Percentiles rank a stretch among this genome's conserved stretches.
phyloP scores from a whole-genome alignment of 179 eudicot species.

The Spinacia oleracea region DNA sequence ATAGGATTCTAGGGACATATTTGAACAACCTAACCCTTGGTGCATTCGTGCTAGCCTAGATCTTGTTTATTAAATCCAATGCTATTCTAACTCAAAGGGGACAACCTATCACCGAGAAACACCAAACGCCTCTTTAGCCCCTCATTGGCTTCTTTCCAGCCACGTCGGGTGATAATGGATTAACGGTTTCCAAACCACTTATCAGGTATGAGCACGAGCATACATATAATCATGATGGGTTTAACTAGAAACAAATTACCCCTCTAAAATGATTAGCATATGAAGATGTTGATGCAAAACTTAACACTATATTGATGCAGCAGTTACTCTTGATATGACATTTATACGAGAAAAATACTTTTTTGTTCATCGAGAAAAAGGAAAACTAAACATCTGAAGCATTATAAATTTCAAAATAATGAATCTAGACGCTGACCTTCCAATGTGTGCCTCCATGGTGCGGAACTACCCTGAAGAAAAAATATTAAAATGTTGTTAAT shows the following conservation, averaged over 20 bases:
- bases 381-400: background rate
- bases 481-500: constrained; percentile 9
- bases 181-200: background rate
- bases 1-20: background rate
- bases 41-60: background rate
- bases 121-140: background rate
- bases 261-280: background rate
- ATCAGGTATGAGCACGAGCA: background rate
- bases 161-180: background rate
- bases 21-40: background rate
- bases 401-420: background rate
- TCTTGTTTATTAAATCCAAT: background rate
- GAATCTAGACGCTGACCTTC: constrained; percentile 58
- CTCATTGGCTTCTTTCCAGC: background rate
- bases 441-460: constrained; percentile 94
- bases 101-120: background rate
- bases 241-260: background rate
- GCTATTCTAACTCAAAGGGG: background rate
- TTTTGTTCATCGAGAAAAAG: background rate
- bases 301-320: background rate
- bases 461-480: constrained; percentile 69
- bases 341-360: background rate
- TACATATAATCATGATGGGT: background rate
- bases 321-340: background rate
- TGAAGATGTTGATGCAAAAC: background rate